Evolutionary conservation across 768 basidiomycete genomes (phyloP).

Genomic region (Termitomyces titanicus): DNA sequence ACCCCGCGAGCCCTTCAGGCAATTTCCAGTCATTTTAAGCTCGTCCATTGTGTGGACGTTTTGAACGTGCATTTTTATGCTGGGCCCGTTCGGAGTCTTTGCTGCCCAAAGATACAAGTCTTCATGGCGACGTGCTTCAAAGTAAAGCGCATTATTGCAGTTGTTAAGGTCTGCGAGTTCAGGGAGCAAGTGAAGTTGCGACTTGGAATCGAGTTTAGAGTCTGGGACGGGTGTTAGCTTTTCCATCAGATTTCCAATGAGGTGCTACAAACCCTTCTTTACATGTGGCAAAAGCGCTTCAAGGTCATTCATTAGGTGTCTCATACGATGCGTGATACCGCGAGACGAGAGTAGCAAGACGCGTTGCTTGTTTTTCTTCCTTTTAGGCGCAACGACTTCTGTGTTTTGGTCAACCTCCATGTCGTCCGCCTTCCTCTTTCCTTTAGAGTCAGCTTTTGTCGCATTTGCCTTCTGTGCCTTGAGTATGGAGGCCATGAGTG

Average conservation of each 20-base stretch:
- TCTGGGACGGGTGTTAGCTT: constrained; percentile 44
- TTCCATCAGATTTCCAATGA: not conserved
- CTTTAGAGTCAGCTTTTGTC: constrained; percentile 46
- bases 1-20: constrained; percentile 91
- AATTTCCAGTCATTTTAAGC: constrained; percentile 99
- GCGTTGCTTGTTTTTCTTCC: constrained; percentile 89
- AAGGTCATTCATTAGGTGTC: constrained; percentile 95
- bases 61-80: constrained; percentile 95
- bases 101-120: constrained; percentile 96
- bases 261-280: constrained; percentile 76
- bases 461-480: constrained; percentile 61
- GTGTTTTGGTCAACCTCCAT: constrained; percentile 47
- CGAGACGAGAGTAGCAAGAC: constrained; percentile 90
- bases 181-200: constrained; percentile 86
- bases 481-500: constrained; percentile 61
- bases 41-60: constrained; percentile 99
- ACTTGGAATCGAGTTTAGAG: constrained; percentile 96
- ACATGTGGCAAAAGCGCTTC: constrained; percentile 88
- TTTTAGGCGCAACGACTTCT: constrained; percentile 35
- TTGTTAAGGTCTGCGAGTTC: constrained; percentile 97
- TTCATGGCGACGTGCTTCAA: constrained; percentile 93
- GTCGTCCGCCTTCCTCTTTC: constrained; percentile 62
- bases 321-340: constrained; percentile 93
- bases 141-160: constrained; percentile 96
- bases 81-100: constrained; percentile 97